Conservation (phyloP, 1,139 yeast genomes). For the Hemisphaericaspora lyxosophila region DNA sequence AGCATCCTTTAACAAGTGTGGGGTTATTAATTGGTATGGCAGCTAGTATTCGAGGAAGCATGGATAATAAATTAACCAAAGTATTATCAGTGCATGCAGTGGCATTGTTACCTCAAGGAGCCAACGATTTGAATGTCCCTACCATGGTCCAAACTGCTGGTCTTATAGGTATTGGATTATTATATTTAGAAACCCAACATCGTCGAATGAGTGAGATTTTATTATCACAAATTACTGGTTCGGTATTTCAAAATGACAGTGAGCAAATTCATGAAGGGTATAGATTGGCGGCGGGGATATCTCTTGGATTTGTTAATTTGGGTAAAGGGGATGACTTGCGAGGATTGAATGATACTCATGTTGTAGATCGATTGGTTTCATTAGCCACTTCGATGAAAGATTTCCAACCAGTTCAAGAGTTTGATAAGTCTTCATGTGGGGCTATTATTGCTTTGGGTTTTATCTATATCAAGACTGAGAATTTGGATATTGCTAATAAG, state of each 20-base stretch:
- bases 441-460: slow-evolving; percentile 76
- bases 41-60: slow-evolving; percentile 79
- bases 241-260: slow-evolving; percentile 56
- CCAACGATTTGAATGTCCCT: slow-evolving; percentile 84
- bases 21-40: slow-evolving; percentile 91
- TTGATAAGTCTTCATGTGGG: slow-evolving; percentile 79
- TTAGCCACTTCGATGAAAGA: slow-evolving; percentile 67
- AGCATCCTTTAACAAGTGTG: slow-evolving; percentile 80
- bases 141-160: slow-evolving; percentile 90
- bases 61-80: slow-evolving; percentile 85
- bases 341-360: slow-evolving; percentile 66
- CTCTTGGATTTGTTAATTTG: slow-evolving; percentile 82
- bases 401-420: slow-evolving; percentile 60
- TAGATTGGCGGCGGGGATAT: slow-evolving; percentile 82
- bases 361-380: slow-evolving; percentile 63
- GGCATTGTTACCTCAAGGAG: slow-evolving; percentile 87
- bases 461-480: slow-evolving; percentile 69
- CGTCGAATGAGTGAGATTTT: slow-evolving; percentile 85
- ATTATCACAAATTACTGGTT: slow-evolving; percentile 62
- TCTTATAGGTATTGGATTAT: slow-evolving; percentile 80
- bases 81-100: slow-evolving; percentile 92
- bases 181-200: slow-evolving; percentile 77
- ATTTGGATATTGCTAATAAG: slow-evolving; percentile 59
- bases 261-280: slow-evolving; percentile 75
- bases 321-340: slow-evolving; percentile 70